Percentiles rank a stretch among this genome's conserved stretches.
phyloP scores from a whole-genome alignment of 2,329 filamentous ascomycete species.

The Fusarium sp. region DNA sequence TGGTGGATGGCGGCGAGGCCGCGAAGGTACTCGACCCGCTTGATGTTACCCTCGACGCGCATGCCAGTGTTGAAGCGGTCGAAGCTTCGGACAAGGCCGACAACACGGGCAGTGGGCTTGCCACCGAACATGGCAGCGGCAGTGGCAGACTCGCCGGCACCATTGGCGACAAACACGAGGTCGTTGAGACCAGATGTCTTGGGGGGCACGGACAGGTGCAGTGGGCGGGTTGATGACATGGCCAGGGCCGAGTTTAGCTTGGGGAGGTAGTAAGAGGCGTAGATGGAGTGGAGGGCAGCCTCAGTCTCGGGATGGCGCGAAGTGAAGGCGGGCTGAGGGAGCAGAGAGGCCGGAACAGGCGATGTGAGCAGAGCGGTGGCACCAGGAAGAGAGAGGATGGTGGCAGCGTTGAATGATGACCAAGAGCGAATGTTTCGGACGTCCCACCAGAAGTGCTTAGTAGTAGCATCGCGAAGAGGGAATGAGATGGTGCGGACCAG shows the following conservation, averaged over 20 bases:
- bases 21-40: slow-evolving; percentile 89
- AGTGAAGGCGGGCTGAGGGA: slow-evolving; percentile 68
- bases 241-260: slow-evolving; percentile 88
- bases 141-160: slow-evolving; percentile 66
- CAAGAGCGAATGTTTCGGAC: slow-evolving; percentile 87
- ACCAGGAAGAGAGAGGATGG: slow-evolving; percentile 78
- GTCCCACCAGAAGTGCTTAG: slow-evolving; percentile 96
- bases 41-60: slow-evolving; percentile 85
- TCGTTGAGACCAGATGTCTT: slow-evolving; percentile 56
- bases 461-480: slow-evolving; percentile 72
- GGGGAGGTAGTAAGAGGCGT: slow-evolving; percentile 82
- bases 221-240: slow-evolving; percentile 77
- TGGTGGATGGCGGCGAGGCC: slow-evolving; percentile 88
- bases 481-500: slow-evolving; percentile 84
- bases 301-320: slow-evolving; percentile 83
- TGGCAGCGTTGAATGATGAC: slow-evolving; percentile 80
- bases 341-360: slow-evolving; percentile 70
- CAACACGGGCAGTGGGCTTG: slow-evolving; percentile 69
- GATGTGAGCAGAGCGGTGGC: slow-evolving; percentile 80
- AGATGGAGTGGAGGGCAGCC: slow-evolving; percentile 78
- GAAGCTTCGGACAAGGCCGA: slow-evolving; percentile 91
- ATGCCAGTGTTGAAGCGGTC: slow-evolving; percentile 96
- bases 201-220: slow-evolving; percentile 61
- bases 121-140: slow-evolving; percentile 65
- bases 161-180: slow-evolving; percentile 74